A percentile compares a stretch with the other conserved stretches of the same genome.
Evolutionary conservation across 352 stramenopile genomes (phyloP).

Genomic region (Discostella stelligera): DNA sequence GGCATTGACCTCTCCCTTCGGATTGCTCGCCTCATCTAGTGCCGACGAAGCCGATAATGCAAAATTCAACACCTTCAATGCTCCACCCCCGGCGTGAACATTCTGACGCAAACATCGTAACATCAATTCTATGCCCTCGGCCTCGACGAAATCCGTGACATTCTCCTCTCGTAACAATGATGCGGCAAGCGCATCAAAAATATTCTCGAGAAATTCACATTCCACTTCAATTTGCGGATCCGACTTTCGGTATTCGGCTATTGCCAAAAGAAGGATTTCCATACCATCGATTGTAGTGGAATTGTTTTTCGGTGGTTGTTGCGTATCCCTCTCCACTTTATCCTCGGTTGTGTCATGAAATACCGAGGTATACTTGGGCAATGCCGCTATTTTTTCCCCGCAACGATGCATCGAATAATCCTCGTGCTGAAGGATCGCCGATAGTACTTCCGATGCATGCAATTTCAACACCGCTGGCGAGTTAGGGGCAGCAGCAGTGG

Average conservation of each 20-base stretch:
- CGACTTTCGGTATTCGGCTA: conserved; percentile 88
- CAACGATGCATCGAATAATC: conserved; percentile 42
- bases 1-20: conserved; percentile 1
- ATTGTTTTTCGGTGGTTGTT: conserved; percentile 7
- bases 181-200: conserved; percentile 87
- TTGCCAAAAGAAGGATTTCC: conserved; percentile 88
- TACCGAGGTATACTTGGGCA: conserved; percentile 26
- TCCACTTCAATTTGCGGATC: conserved; percentile 84
- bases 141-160: conserved; percentile 74
- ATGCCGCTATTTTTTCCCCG: conserved; percentile 20
- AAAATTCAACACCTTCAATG: conserved; percentile 79
- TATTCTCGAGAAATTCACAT: conserved; percentile 91
- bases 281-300: conserved; percentile 82
- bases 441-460: conserved; percentile 46
- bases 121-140: conserved; percentile 91
- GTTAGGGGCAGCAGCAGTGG: conserved; percentile 3
- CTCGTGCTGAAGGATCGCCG: conserved; percentile 52
- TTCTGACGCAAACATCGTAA: conserved; percentile 89
- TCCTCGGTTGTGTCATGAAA: conserved; percentile 39
- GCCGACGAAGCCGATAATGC: conserved; percentile 49
- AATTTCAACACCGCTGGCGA: conserved; percentile 36
- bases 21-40: background rate
- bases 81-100: conserved; percentile 77
- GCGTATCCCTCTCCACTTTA: background rate
- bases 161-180: conserved; percentile 81